Evolutionary conservation across 108 stramenopile species (phyloP).

Genomic region (Aureococcus anophagefferens): DNA sequence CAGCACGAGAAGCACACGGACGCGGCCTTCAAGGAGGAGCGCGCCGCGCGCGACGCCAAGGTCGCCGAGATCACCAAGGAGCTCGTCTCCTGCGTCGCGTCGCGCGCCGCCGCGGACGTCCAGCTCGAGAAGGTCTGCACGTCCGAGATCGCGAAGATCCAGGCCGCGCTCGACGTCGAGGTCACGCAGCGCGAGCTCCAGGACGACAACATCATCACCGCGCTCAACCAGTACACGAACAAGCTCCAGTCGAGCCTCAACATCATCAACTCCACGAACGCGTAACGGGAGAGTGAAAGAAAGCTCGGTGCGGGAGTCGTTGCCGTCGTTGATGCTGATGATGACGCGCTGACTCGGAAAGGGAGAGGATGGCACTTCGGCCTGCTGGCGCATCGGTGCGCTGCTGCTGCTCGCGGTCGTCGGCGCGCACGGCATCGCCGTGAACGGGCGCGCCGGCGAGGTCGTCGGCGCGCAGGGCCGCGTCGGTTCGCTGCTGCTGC

Average conservation of each 20-base stretch:
- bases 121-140: neutral
- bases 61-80: neutral
- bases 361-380: too few relatives aligned
- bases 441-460: slow-evolving; percentile 12
- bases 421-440: too few relatives aligned
- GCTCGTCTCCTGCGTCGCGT: neutral
- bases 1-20: slow-evolving; percentile 62
- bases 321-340: too few relatives aligned
- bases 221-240: slow-evolving; percentile 73
- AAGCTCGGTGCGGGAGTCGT: neutral
- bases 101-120: neutral
- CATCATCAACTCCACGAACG: slow-evolving; percentile 42
- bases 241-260: slow-evolving; percentile 74
- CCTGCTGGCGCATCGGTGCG: too few relatives aligned
- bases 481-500: slow-evolving; percentile 29
- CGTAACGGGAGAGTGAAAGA: slow-evolving; percentile 2
- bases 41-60: slow-evolving; percentile 22
- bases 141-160: neutral
- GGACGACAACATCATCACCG: slow-evolving; percentile 77
- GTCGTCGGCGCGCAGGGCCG: slow-evolving; percentile 32
- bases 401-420: too few relatives aligned
- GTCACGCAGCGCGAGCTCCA: slow-evolving; percentile 55
- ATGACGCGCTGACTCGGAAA: too few relatives aligned
- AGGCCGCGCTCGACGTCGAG: neutral
- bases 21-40: slow-evolving; percentile 38